Conservation (phyloP, 768 basidiomycete genomes). For the Naganishia onofrii region DNA sequence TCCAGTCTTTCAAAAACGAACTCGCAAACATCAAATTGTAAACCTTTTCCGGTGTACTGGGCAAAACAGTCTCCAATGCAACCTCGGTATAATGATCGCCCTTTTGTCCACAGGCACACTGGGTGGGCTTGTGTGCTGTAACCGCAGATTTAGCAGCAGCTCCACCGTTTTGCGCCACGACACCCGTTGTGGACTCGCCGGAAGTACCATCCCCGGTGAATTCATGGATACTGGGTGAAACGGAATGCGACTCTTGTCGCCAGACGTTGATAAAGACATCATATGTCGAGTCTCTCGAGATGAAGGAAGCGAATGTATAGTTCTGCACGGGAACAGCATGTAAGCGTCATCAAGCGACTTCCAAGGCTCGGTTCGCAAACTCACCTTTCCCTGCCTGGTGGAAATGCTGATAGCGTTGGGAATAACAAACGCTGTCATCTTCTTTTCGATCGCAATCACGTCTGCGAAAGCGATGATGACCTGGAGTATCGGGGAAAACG, state of each 20-base stretch:
- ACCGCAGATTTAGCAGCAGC: conserved; percentile 18
- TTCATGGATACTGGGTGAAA: conserved; percentile 33
- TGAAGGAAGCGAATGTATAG: conserved; percentile 94
- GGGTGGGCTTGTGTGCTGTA: conserved; percentile 45
- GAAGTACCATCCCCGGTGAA: conserved; percentile 21
- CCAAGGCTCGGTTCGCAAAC: not conserved
- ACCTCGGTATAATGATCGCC: conserved; percentile 69
- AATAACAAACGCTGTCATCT: conserved; percentile 95
- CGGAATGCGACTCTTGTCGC: conserved; percentile 70
- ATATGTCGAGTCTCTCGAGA: conserved; percentile 90
- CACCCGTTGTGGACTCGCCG: not conserved
- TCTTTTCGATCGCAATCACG: conserved; percentile 83
- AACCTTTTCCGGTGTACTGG: conserved; percentile 90
- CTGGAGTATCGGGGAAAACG: conserved; percentile 53
- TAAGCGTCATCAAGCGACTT: not conserved
- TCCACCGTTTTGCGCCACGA: conserved; percentile 6
- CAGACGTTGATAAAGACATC: conserved; percentile 96
- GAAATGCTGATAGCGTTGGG: conserved; percentile 92
- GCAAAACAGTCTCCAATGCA: conserved; percentile 73
- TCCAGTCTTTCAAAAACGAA: conserved; percentile 91
- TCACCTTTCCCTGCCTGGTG: conserved; percentile 60
- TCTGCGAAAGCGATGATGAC: conserved; percentile 84
- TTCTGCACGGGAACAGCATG: conserved; percentile 55
- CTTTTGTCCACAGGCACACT: conserved; percentile 69
- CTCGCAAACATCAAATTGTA: conserved; percentile 95